phyloP scores from a whole-genome alignment of 164 flowering plant genomes.

The Vitis rupestris region DNA sequence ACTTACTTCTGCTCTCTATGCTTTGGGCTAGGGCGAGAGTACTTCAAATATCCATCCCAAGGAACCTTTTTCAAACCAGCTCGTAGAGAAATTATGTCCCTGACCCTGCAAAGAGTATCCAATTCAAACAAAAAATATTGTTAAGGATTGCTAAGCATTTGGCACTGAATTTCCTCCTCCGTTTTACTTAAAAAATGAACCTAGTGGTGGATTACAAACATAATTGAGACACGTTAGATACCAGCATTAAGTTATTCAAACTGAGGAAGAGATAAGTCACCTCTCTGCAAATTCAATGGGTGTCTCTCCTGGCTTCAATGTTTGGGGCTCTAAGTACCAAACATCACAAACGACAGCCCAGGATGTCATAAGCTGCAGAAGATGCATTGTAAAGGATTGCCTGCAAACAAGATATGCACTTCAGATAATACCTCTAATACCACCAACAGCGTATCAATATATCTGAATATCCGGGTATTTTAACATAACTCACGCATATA shows the following conservation, averaged over 20 bases:
- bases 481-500: too few relatives aligned
- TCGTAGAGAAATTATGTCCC: conserved; percentile 83
- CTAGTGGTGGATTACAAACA: too few relatives aligned
- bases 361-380: conserved; percentile 95
- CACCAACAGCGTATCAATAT: background rate
- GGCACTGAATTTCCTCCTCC: too few relatives aligned
- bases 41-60: conserved; percentile 97
- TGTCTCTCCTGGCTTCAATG: conserved; percentile 80
- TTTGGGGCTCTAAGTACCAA: conserved; percentile 98
- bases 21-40: conserved; percentile 94
- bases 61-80: conserved; percentile 96
- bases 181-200: too few relatives aligned
- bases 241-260: too few relatives aligned
- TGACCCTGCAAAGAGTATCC: conserved; percentile 58
- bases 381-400: conserved; percentile 92
- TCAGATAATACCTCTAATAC: background rate
- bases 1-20: conserved; percentile 77
- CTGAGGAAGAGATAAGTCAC: conserved; percentile 24
- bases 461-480: background rate
- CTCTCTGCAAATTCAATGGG: conserved; percentile 95
- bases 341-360: conserved; percentile 99
- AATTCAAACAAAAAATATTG: background rate
- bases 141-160: too few relatives aligned
- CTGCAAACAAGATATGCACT: conserved; percentile 35
- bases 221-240: too few relatives aligned